A percentile compares a stretch with the other conserved stretches of the same genome.
phyloP scores from a whole-genome alignment of 164 flowering plant species.

The Euptelea pleiosperma region DNA sequence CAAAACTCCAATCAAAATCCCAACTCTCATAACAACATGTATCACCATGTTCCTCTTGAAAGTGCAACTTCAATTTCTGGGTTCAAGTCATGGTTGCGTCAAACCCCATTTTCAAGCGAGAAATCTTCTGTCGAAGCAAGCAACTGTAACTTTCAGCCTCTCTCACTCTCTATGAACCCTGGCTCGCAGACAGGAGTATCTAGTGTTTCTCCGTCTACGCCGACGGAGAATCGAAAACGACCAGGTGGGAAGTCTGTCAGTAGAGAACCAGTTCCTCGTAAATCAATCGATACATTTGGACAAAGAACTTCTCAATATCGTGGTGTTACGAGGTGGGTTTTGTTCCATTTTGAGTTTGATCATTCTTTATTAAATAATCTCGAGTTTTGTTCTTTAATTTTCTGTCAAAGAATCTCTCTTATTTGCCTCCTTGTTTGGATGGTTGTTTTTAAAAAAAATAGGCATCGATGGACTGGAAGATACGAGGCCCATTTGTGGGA shows the following conservation, averaged over 20 bases:
- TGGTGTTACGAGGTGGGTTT: slow-evolving; percentile 76
- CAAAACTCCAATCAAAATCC: too few species aligned
- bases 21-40: too few species aligned
- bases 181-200: slow-evolving; percentile 19
- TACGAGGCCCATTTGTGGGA: slow-evolving; percentile 96
- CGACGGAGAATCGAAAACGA: slow-evolving; percentile 35
- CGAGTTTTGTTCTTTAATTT: too few species aligned
- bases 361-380: too few species aligned
- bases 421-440: too few species aligned
- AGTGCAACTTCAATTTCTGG: slow-evolving; percentile 36
- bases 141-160: slow-evolving; percentile 29
- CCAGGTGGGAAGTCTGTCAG: slow-evolving; percentile 26
- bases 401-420: too few species aligned
- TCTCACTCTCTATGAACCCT: slow-evolving; percentile 51
- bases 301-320: slow-evolving; percentile 90
- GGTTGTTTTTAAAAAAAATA: slow-evolving; percentile 10
- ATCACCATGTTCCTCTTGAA: too few species aligned
- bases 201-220: too few species aligned
- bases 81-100: slow-evolving; percentile 55
- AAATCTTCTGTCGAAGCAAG: too few species aligned
- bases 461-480: slow-evolving; percentile 92
- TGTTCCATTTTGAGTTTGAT: background rate
- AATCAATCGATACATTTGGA: slow-evolving; percentile 81
- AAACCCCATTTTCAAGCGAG: slow-evolving; percentile 18
- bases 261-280: slow-evolving; percentile 56